Base-by-base conservation (phyloP, 1,139 yeast species). In the Blastobotrys apis region DNA sequence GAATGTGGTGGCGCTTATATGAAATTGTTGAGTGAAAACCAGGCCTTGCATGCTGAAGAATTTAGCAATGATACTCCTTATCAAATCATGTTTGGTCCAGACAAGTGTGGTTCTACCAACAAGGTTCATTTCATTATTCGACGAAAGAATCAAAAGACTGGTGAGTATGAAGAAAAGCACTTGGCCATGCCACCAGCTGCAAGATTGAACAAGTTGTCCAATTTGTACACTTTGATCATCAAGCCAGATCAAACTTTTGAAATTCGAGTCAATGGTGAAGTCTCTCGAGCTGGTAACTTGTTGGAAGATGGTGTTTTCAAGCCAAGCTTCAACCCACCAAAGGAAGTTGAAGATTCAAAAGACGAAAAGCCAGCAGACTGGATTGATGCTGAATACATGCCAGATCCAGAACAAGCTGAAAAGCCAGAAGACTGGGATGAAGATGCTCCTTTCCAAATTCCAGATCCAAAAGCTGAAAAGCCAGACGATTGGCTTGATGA, bases 11-110 rank as follows among this genome's bases (percentile, higher is more conserved):
- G 97, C 42, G 88, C 94, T 1, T 88, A 88, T 66, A 65, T 88
- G 55, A 88, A 88, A 67, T 69, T 88, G 40, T 68, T 88, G 45
- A 71, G 79, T 30, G 72, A 69, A n/a, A 68, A 68, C 8, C 76
- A 68, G 3, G 71, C 69, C 17, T 67, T 74, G 20, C 65, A 61
- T 41, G 67, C 65, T 9, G 67, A 69, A 50, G 73, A 70, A 56
- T 80, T 84, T 65, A 71, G 68, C 54, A 74, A 77, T 50, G 77
- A 73, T 19, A 74, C 94, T 5, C 84, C 90, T 1, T 87, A 82
- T 66, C 87, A 83, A 61, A 66, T 90, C 52, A 84, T 88, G 94
- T 90, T 90, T 71, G 97, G 97, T 21, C 97, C 97, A 30, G 97
- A 90, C 65, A 77, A 74, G 62, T 90, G 97, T 68, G 95, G 95